Evolutionary conservation across 2,329 filamentous ascomycete genomes (phyloP).

Genomic region (Aureobasidium leucospermi): DNA sequence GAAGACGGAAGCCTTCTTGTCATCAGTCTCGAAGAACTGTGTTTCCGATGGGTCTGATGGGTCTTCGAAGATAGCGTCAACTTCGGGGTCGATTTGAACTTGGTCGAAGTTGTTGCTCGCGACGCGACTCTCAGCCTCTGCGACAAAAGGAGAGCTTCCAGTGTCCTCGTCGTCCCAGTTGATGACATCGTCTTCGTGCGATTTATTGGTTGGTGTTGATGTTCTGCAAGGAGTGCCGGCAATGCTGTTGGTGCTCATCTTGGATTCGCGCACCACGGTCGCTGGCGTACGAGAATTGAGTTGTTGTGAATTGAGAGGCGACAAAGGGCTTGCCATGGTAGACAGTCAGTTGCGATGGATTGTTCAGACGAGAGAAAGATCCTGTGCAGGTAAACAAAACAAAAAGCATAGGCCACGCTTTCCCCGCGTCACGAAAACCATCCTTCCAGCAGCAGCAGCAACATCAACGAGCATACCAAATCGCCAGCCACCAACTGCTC

Average conservation of each 20-base stretch:
- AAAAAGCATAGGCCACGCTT: not conserved
- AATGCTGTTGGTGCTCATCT: not conserved
- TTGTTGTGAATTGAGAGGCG: constrained; percentile 3
- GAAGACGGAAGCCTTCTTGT: not conserved
- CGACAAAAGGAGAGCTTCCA: constrained; percentile 43
- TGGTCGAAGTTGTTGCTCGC: constrained; percentile 19
- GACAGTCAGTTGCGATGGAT: no score
- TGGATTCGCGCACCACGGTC: constrained; percentile 1
- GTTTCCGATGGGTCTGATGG: not conserved
- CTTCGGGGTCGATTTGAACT: not conserved
- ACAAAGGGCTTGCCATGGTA: constrained; percentile 14
- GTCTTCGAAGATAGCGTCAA: constrained; percentile 15
- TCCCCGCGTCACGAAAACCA: not conserved
- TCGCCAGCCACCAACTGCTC: no score
- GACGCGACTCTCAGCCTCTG: constrained; percentile 32
- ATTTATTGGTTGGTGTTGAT: constrained; percentile 8
- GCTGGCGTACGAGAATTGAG: constrained; percentile 12
- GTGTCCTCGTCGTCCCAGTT: constrained; percentile 32
- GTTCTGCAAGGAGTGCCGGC: not conserved
- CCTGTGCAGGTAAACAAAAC: not conserved
- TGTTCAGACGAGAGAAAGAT: not conserved
- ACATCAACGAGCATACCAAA: no score
- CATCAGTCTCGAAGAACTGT: constrained; percentile 7
- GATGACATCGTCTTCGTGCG: constrained; percentile 18
- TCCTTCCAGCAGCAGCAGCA: no score